phyloP scores from a whole-genome alignment of 1,139 yeast species.

The Saccharomyces hybrid region DNA sequence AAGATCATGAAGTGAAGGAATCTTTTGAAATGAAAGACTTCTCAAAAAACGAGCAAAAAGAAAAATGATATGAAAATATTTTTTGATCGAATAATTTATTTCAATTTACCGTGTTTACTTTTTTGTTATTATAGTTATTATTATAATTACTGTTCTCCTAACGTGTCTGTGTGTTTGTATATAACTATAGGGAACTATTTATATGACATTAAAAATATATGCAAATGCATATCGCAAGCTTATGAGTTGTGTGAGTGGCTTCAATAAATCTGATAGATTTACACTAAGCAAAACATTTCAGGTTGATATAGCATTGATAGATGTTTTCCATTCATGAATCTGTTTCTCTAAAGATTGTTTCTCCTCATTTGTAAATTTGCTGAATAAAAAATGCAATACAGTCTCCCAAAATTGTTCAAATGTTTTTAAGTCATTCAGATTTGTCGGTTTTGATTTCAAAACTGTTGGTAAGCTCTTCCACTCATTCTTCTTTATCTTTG shows the following conservation, averaged over 20 bases:
- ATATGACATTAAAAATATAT: background rate
- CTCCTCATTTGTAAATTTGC: background rate
- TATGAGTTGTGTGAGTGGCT: background rate
- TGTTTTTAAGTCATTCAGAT: slow-evolving; percentile 29
- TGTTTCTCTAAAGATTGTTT: background rate
- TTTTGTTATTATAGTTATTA: background rate
- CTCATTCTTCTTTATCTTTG: slow-evolving; percentile 20
- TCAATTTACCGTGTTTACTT: background rate
- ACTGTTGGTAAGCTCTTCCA: slow-evolving; percentile 26
- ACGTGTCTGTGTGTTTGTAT: background rate
- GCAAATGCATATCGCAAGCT: background rate
- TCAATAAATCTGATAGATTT: background rate
- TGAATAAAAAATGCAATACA: slow-evolving; percentile 28
- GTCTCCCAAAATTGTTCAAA: slow-evolving; percentile 49
- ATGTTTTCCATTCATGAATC: background rate
- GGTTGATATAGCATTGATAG: background rate
- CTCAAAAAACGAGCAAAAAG: slow-evolving; percentile 3
- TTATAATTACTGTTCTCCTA: background rate
- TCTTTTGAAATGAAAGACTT: slow-evolving; percentile 14
- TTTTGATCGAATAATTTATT: background rate
- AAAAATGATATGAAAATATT: background rate
- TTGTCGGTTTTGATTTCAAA: slow-evolving; percentile 31
- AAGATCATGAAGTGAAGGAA: slow-evolving; percentile 19
- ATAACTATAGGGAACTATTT: background rate
- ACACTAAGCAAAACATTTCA: background rate